These are phyloP conservation scores for Fragosphaeria purpurea DNA, from an alignment of 2,329 filamentous ascomycete genomes.

Conservation along the genomic window DNA sequence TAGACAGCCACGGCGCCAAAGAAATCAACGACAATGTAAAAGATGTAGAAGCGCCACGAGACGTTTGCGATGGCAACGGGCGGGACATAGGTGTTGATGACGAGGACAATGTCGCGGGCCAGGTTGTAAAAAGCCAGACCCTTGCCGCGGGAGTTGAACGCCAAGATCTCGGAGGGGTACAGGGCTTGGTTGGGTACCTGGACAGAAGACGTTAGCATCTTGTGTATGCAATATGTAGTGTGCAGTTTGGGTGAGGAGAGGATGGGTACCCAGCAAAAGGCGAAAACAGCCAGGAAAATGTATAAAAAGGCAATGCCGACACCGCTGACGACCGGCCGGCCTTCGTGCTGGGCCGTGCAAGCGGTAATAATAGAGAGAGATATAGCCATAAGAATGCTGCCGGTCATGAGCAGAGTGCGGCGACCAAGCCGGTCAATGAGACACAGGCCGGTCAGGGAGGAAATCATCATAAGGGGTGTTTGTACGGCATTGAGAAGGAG, in stretches of 20 bases:
- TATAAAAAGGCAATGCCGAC: slow-evolving; percentile 6
- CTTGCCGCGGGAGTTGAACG: slow-evolving; percentile 8
- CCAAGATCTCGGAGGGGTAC: slow-evolving; percentile 8
- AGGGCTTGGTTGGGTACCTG: slow-evolving; percentile 7
- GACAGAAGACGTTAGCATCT: not conserved
- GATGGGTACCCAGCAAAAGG: too few species aligned
- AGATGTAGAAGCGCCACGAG: slow-evolving; percentile 5
- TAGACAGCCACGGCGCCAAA: slow-evolving; percentile 4
- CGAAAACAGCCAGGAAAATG: slow-evolving; percentile 5
- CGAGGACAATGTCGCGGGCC: not conserved
- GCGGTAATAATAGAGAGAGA: too few species aligned
- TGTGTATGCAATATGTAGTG: too few species aligned
- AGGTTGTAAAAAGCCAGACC: slow-evolving; percentile 10
- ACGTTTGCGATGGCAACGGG: slow-evolving; percentile 19
- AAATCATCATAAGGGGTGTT: too few species aligned
- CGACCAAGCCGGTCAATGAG: slow-evolving; percentile 48
- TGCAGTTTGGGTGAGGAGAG: too few species aligned
- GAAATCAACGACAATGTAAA: slow-evolving; percentile 3
- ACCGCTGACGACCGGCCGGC: too few species aligned
- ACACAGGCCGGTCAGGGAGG: slow-evolving; percentile 33
- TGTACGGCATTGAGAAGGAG: too few species aligned
- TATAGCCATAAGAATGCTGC: slow-evolving; percentile 1
- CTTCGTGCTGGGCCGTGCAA: too few species aligned
- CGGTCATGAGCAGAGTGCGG: slow-evolving; percentile 33
- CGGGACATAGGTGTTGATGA: slow-evolving; percentile 8